Evolutionary conservation across 495 filamentous ascomycete species (phyloP), one percentile per base, ranked within the genome.

Genomic region (Aspergillus olivimuriae): DNA sequence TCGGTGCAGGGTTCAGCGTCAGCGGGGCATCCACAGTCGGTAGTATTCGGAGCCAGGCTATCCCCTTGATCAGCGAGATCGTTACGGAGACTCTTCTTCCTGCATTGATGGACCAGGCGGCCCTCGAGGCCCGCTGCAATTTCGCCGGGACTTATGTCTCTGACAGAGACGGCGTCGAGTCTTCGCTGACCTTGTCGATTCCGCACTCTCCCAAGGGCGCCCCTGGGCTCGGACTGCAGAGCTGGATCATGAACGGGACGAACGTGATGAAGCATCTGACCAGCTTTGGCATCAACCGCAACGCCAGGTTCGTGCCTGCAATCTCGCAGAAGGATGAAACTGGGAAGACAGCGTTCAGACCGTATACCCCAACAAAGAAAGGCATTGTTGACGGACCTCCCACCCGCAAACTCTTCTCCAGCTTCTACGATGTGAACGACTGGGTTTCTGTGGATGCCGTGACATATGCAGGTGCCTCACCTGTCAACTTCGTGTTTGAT

Each of bases 1-100:
- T 63, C 47, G 52, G 59, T 18, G 40, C 54, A 4, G 68, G 70
- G 1, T 73, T 72, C 41, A 68, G 42, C 6, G 46, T 71, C 14
- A 56, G 72, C 6, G 43, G 33, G 4, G 61, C 64, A 33, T n/a
- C n/a, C n/a, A n/a, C 24, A 28, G 24, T 28, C 6, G 5, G 24
- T 11, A 28, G 24, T 28, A 5, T 5, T 11, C 24, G 23, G 10
- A 1, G 12, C 22, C 30, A 12, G 9, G 38, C 38, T 14, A 4
- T 12, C 1, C 5, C 21, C 11, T 18, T 45, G n/a, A 63, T 45
- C 9, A 11, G 6, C 24, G 44, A 52, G 17, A n/a, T 41, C 21
- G 21, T 52, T 15, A 39, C 28, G 11, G 41, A 45, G 20, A 28
- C 45, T 4, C 10, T 52, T 34, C 31, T 52, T 15, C 50, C 50